These are phyloP conservation scores for Phialophora macrospora DNA, from an alignment of 2,329 filamentous ascomycete species.

Conservation along the genomic window DNA sequence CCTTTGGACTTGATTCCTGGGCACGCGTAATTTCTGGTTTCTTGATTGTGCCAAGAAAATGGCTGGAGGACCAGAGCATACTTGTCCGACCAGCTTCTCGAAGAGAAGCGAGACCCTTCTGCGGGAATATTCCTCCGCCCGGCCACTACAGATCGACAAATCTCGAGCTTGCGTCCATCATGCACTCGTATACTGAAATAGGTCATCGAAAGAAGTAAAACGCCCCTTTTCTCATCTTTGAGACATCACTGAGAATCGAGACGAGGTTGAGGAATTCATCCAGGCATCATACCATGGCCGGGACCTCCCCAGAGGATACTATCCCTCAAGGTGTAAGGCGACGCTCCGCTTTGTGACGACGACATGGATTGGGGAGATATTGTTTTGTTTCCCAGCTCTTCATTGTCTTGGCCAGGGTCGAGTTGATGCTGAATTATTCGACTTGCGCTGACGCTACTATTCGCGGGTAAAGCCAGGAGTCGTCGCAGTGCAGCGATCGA, in stretches of 20 bases:
- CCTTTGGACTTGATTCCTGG: not conserved
- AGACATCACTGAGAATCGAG: not conserved
- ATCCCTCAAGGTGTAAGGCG: constrained; percentile 4
- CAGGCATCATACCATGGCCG: not conserved
- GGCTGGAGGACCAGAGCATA: not conserved
- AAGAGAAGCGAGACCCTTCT: not conserved
- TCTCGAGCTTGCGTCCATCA: not conserved
- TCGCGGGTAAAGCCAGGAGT: constrained; percentile 3
- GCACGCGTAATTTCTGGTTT: not conserved
- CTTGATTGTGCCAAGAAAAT: not conserved
- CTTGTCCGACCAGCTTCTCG: not conserved
- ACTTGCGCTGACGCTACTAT: constrained; percentile 5
- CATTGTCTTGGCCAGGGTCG: not conserved
- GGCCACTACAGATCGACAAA: not conserved
- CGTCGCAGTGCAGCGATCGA: constrained; percentile 9
- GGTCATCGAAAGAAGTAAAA: not conserved
- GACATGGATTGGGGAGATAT: constrained; percentile 4
- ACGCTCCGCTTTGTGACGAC: constrained; percentile 4
- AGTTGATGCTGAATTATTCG: constrained; percentile 2
- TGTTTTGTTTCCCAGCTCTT: not conserved
- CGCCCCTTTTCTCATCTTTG: not conserved
- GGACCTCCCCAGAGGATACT: constrained; percentile 9
- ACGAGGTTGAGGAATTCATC: not conserved
- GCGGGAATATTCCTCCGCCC: not conserved
- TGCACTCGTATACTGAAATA: not conserved